phyloP scores from a whole-genome alignment of 306 rosid genomes.

The Citrullus colocynthis region DNA sequence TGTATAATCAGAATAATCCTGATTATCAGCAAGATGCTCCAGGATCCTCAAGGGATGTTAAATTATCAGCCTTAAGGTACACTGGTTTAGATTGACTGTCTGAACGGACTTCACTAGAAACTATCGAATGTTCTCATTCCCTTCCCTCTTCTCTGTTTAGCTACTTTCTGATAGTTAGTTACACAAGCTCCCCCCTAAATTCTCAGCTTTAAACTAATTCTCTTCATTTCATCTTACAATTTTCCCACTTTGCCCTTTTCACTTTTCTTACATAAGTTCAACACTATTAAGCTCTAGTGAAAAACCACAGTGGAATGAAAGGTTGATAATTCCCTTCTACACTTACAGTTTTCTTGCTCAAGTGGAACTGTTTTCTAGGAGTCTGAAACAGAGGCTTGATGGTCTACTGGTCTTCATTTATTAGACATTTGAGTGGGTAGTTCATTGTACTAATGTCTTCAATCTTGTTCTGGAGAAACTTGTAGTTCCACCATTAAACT shows the following conservation, averaged over 20 bases:
- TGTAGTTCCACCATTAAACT: not conserved
- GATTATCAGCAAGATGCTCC: slow-evolving; percentile 36
- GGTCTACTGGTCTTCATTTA: not conserved
- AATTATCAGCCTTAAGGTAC: slow-evolving; percentile 61
- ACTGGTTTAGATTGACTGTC: not conserved
- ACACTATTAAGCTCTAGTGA: not conserved
- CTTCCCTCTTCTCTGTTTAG: not conserved
- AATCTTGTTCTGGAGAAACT: not conserved
- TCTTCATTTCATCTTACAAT: not conserved
- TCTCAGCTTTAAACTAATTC: not conserved
- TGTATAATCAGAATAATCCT: slow-evolving; percentile 56
- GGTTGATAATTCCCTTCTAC: not conserved
- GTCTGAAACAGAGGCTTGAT: not conserved
- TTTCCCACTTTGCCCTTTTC: not conserved
- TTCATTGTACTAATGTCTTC: not conserved
- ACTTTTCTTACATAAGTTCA: not conserved
- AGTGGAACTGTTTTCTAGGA: not conserved
- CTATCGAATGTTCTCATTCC: not conserved
- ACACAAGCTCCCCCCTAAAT: not conserved
- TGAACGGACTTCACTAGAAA: not conserved
- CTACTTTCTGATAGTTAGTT: not conserved
- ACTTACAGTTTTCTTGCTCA: not conserved
- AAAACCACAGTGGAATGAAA: not conserved
- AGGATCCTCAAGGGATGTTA: slow-evolving; percentile 59
- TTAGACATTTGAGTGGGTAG: not conserved